Conservation (phyloP, 2,329 filamentous ascomycete species). For the Nakataea oryzae region DNA sequence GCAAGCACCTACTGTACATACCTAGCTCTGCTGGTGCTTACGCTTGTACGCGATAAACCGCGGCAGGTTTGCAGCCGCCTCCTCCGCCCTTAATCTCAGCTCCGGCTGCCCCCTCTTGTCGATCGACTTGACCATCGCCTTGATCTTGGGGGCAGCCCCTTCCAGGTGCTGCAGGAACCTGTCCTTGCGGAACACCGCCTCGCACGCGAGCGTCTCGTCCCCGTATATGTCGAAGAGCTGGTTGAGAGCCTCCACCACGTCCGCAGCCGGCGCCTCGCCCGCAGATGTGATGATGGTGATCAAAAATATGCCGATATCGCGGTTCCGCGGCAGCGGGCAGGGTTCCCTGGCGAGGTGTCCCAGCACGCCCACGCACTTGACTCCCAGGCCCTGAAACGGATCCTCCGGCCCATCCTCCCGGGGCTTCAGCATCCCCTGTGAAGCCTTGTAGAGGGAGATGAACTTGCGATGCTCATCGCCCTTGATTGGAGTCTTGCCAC, state of each 20-base stretch:
- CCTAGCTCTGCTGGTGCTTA: constrained; percentile 27
- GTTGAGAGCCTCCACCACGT: constrained; percentile 53
- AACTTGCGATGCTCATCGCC: constrained; percentile 50
- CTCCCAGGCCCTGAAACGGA: constrained; percentile 50
- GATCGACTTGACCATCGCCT: constrained; percentile 46
- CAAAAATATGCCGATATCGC: constrained; percentile 54
- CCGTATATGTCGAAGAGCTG: constrained; percentile 59
- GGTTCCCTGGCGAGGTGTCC: constrained; percentile 51
- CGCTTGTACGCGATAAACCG: constrained; percentile 57
- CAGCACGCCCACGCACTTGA: constrained; percentile 57
- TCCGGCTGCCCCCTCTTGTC: constrained; percentile 49
- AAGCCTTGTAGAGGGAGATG: constrained; percentile 54
- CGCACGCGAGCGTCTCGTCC: constrained; percentile 47
- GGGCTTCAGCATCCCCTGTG: constrained; percentile 25
- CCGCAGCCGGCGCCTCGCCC: constrained; percentile 37
- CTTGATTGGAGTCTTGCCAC: constrained; percentile 34
- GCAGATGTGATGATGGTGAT: constrained; percentile 37
- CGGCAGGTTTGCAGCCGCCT: constrained; percentile 47
- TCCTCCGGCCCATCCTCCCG: constrained; percentile 27
- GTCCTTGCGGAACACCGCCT: constrained; percentile 55
- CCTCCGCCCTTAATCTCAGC: constrained; percentile 48
- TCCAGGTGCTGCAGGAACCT: constrained; percentile 50
- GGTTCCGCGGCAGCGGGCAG: constrained; percentile 42
- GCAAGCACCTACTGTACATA: neutral
- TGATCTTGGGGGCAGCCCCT: constrained; percentile 39